phyloP scores from a whole-genome alignment of 129 eudicot genomes.

The Sambucus nigra region DNA sequence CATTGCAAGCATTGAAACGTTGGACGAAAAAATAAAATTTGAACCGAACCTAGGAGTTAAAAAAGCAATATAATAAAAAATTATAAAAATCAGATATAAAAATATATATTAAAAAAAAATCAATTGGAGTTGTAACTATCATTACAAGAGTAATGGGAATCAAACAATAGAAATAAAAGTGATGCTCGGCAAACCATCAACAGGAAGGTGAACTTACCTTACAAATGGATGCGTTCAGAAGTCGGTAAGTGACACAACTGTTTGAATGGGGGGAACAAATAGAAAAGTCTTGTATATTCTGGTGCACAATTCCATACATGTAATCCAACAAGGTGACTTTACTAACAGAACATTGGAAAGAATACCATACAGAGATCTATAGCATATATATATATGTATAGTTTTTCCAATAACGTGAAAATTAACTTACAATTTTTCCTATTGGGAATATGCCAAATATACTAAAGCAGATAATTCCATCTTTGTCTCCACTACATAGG shows the following conservation, averaged over 20 bases:
- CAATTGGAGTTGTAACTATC: background rate
- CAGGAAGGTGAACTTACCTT: slow-evolving; percentile 35
- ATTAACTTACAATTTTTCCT: slow-evolving; percentile 72
- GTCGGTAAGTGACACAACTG: slow-evolving; percentile 26
- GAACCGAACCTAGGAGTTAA: too few species aligned
- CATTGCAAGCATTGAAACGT: too few species aligned
- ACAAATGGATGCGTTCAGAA: slow-evolving; percentile 57
- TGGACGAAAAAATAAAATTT: too few species aligned
- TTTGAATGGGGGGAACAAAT: slow-evolving; percentile 30
- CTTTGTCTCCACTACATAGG: slow-evolving; percentile 81
- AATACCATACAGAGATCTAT: background rate
- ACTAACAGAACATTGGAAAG: background rate
- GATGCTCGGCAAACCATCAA: background rate
- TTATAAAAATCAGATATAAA: too few species aligned
- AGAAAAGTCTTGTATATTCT: slow-evolving; percentile 59
- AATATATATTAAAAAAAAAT: too few species aligned
- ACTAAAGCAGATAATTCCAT: slow-evolving; percentile 72
- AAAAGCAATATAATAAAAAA: too few species aligned
- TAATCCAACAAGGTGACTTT: background rate
- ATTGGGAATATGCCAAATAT: slow-evolving; percentile 95
- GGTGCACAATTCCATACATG: slow-evolving; percentile 13
- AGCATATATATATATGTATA: background rate
- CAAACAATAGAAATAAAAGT: background rate
- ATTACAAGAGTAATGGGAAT: background rate
- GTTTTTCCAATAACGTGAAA: background rate